Conservation (phyloP, 1,284 basidiomycete genomes). For the Retiboletus flavoniger region DNA sequence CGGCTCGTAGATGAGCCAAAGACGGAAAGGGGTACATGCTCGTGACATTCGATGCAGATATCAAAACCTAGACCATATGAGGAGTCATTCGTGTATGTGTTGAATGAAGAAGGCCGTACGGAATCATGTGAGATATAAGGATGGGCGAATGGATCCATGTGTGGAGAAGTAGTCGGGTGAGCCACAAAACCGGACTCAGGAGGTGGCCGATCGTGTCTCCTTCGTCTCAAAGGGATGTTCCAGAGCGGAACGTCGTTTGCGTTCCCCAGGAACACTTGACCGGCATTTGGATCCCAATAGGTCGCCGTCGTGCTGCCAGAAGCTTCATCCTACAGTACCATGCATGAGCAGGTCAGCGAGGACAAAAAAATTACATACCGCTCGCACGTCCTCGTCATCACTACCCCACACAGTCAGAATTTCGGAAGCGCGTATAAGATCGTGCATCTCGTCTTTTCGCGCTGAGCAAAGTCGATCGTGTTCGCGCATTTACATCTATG, state of each 20-base stretch:
- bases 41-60: too few relatives aligned
- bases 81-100: slow-evolving; percentile 59
- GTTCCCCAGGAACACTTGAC: too few relatives aligned
- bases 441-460: too few relatives aligned
- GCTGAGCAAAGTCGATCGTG: slow-evolving; percentile 36
- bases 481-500: slow-evolving; percentile 41
- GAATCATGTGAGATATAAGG: too few relatives aligned
- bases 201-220: background rate
- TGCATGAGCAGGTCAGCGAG: background rate
- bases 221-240: background rate
- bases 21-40: too few relatives aligned
- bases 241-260: too few relatives aligned
- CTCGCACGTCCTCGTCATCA: slow-evolving; percentile 14
- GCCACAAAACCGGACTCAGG: slow-evolving; percentile 4
- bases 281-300: too few relatives aligned
- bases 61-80: too few relatives aligned
- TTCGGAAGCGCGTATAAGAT: too few relatives aligned
- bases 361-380: background rate
- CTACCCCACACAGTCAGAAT: slow-evolving; percentile 35
- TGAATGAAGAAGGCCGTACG: slow-evolving; percentile 36
- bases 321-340: slow-evolving; percentile 18
- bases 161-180: background rate
- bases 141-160: too few relatives aligned
- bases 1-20: too few relatives aligned
- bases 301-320: slow-evolving; percentile 33